These are phyloP conservation scores for Boletus barrowsii DNA, from an alignment of 768 basidiomycete species.

Conservation along the genomic window DNA sequence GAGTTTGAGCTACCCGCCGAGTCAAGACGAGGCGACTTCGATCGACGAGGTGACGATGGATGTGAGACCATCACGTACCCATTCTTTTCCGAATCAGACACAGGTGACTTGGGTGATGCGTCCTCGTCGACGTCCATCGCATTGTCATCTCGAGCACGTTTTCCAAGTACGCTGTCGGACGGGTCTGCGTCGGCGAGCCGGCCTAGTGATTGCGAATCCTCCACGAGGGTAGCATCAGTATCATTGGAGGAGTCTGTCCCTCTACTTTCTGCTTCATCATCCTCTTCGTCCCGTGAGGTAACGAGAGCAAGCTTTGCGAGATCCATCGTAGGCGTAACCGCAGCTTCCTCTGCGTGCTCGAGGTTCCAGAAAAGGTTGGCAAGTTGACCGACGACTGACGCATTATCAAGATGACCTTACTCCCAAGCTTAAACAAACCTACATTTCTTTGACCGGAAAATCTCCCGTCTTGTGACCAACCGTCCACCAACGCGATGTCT, in stretches of 20 bases:
- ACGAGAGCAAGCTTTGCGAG: slow-evolving; percentile 89
- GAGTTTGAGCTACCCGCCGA: slow-evolving; percentile 30
- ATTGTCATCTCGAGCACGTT: slow-evolving; percentile 54
- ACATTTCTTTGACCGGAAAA: slow-evolving; percentile 85
- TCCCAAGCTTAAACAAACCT: slow-evolving; percentile 23
- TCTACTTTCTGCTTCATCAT: slow-evolving; percentile 69
- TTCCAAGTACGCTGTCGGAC: slow-evolving; percentile 62
- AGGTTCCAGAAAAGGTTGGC: slow-evolving; percentile 76
- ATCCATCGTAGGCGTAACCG: slow-evolving; percentile 82
- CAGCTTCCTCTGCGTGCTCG: slow-evolving; percentile 57
- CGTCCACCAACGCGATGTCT: slow-evolving; percentile 86
- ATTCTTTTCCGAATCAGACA: slow-evolving; percentile 38
- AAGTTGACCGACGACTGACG: slow-evolving; percentile 73
- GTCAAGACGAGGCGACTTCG: slow-evolving; percentile 34
- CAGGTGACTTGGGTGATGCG: slow-evolving; percentile 28
- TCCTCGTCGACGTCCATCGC: slow-evolving; percentile 55
- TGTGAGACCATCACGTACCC: slow-evolving; percentile 42
- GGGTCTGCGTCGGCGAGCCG: slow-evolving; percentile 29
- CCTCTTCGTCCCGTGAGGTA: slow-evolving; percentile 87
- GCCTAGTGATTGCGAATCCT: slow-evolving; percentile 50
- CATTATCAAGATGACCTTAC: slow-evolving; percentile 10
- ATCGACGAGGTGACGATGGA: slow-evolving; percentile 34
- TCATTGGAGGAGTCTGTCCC: slow-evolving; percentile 82
- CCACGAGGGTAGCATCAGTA: slow-evolving; percentile 85
- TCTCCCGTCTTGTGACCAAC: slow-evolving; percentile 75